Evolutionary conservation across 164 flowering plant genomes (phyloP), one percentile per base, ranked within the genome.

Genomic region (Piper longum): DNA sequence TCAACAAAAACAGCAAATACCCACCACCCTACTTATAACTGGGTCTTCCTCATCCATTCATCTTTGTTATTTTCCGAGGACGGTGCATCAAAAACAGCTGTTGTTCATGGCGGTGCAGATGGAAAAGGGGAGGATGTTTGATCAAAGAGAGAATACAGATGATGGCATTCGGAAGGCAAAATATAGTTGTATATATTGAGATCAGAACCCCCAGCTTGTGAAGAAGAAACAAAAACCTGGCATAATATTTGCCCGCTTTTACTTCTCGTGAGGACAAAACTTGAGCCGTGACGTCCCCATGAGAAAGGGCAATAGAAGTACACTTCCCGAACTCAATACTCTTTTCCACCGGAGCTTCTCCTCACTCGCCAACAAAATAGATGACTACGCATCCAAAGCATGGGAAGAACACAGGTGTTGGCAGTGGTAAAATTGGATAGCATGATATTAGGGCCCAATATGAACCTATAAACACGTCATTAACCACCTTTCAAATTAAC

Each of bases 191-290:
- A 16, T 62, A 39, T 57, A 26, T 26, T 26, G 36, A 26, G 36
- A 14, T 60, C 63, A 72, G 75, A 79, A 83, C 69, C 65, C 80
- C 76, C 82, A 76, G 66, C 67, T 73, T 26, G 1, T 26, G 36
- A 26, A 26, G 81, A 69, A 75, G 80, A 77, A 82, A 79, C 85
- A 82, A 82, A 79, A 77, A 76, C 81, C 77, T 76, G 82, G 77
- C 69, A 81, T 80, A 64, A 80, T 26, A 26, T 26, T 78, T 73
- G 70, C 75, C 26, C 67, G 72, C 82, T 85, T 84, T 82, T 73
- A 71, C 81, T 79, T 77, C 78, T 80, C 70, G 79, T 26, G 71
- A 80, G 74, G 82, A 84, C 89, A 84, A 79, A 76, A 71, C 56
- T 64, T 48, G 66, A 70, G 72, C 83, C 76, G 73, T 75, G 70